Evolutionary conservation across 805 yeast species (phyloP), one percentile per base, ranked within the genome.

Genomic region (Candida xiaguanensis): DNA sequence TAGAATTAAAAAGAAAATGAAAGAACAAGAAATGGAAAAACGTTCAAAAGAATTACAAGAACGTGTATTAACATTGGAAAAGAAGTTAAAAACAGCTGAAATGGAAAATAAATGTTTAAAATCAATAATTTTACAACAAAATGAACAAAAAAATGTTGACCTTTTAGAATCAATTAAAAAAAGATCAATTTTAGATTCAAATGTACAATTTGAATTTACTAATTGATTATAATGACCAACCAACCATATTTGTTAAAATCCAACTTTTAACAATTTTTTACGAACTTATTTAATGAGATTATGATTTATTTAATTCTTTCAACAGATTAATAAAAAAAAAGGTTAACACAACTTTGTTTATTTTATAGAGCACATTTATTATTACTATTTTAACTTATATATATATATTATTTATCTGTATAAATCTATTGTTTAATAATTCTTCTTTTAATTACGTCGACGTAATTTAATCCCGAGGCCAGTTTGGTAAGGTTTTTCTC

Each of bases 61-160:
- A 23, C 63, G 77, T 44, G 80, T 90, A 12, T 63, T 69, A 34
- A 66, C 67, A 16, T 70, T 89, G 45, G 95, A 89, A 59, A 72
- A 76, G 53, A 80, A 80, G 55, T 78, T 93, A 42, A 81, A 81
- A 59, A 86, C 91, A 40, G 66, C 91, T 48, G 95, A 90, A 63
- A 87, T 88, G 95, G 99, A 91, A 65, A 91, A 91, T 65, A 77
- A 80, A 54, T 72, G 95, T 60, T 72, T 91, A 50, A 78, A 86
- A 64, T 85, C 84, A 56, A 67, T 93, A 49, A 90, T 91, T 17
- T 82, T 85, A 32, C 91, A 88, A 60, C 85, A 87, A 53, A 83
- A 84, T 39, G 79, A 77, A 40, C 72, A 74, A 46, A 59, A 74
- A 38, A 77, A 75, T 39, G 61, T 67, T 17, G 77, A 74, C 42